These are phyloP conservation scores for Choanephora cucurbitarum DNA, from an alignment of 371 early-diverging fungal genomes.

Conservation along the genomic window DNA sequence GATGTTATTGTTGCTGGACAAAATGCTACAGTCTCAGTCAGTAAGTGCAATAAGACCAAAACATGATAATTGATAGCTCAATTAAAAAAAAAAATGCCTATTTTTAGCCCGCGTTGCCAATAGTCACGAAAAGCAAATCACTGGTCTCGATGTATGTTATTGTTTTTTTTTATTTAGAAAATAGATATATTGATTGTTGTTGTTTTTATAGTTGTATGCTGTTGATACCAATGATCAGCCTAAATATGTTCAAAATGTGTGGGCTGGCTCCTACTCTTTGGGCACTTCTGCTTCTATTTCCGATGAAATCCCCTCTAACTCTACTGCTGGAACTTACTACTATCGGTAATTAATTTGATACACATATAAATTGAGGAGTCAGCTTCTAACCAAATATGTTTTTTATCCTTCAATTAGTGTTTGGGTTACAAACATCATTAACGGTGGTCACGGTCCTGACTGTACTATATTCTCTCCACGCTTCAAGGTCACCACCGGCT, in stretches of 20 bases:
- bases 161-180: not conserved
- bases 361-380: not conserved
- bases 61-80: conserved; percentile 3
- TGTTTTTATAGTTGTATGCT: conserved; percentile 34
- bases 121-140: conserved; percentile 26
- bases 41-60: conserved; percentile 17
- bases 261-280: conserved; percentile 28
- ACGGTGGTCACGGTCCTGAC: conserved; percentile 35
- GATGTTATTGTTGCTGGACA: conserved; percentile 25
- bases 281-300: conserved; percentile 29
- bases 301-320: conserved; percentile 30
- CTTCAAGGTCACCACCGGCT: conserved; percentile 54
- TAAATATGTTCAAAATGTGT: conserved; percentile 29
- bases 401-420: conserved; percentile 20
- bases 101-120: conserved; percentile 30
- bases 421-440: conserved; percentile 37
- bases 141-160: conserved; percentile 38
- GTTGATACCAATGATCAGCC: conserved; percentile 23
- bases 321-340: conserved; percentile 29
- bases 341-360: conserved; percentile 23
- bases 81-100: not conserved
- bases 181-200: not conserved
- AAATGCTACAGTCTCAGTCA: conserved; percentile 30
- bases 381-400: not conserved
- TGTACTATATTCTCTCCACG: conserved; percentile 45